Evolutionary conservation across 129 eudicot species (phyloP).

Genomic region (Dittrichia graveolens): DNA sequence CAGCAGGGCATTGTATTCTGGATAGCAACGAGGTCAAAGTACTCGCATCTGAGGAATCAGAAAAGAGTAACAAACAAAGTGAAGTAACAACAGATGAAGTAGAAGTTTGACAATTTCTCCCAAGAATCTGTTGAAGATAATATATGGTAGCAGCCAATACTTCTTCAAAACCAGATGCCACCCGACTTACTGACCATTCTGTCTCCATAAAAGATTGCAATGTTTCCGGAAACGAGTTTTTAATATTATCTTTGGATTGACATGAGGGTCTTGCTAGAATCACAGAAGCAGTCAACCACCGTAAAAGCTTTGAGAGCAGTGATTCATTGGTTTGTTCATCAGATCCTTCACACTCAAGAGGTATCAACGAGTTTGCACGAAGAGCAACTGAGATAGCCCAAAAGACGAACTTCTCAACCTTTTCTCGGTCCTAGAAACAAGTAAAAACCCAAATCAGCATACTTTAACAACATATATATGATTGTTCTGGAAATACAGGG

Average conservation of each 20-base stretch:
- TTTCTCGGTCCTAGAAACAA: slow-evolving; percentile 56
- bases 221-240: slow-evolving; percentile 26
- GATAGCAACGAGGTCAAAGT: slow-evolving; percentile 47
- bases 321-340: slow-evolving; percentile 49
- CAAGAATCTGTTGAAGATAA: slow-evolving; percentile 72
- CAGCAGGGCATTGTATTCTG: slow-evolving; percentile 66
- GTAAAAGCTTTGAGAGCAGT: slow-evolving; percentile 65
- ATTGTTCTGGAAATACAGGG: neutral
- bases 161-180: slow-evolving; percentile 46
- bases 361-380: no score
- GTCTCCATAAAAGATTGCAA: slow-evolving; percentile 50
- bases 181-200: slow-evolving; percentile 22
- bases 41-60: slow-evolving; percentile 36
- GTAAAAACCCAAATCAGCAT: neutral
- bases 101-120: slow-evolving; percentile 46
- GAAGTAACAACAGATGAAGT: slow-evolving; percentile 67
- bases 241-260: slow-evolving; percentile 25
- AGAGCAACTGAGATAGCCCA: slow-evolving; percentile 79
- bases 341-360: slow-evolving; percentile 29
- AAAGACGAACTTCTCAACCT: slow-evolving; percentile 56
- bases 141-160: slow-evolving; percentile 51
- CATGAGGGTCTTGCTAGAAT: slow-evolving; percentile 48
- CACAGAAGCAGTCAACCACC: slow-evolving; percentile 83
- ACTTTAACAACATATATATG: neutral
- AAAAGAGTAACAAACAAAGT: slow-evolving; percentile 65